Base-by-base conservation (phyloP, 2,329 filamentous ascomycete genomes). In the Cryphonectria carpinicola region DNA sequence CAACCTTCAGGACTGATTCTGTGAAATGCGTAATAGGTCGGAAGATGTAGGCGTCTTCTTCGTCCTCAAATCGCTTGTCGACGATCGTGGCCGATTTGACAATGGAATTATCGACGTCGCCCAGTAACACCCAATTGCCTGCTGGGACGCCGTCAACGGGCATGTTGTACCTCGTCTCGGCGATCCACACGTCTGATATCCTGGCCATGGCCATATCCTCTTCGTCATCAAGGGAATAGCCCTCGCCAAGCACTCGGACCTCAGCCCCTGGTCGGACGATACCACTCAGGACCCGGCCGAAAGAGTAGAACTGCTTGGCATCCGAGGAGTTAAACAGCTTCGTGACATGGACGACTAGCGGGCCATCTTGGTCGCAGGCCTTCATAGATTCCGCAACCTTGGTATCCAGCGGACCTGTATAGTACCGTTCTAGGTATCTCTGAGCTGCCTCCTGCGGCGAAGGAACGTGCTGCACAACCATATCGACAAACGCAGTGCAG, bases 71-170 rank as follows among this genome's bases (percentile, higher is more conserved):
- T 74, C 90, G 92, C 54, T 90, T 89, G 1, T 94, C 89, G 41
- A 99, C 90, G 64, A 99, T 87, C 0, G 96, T 99, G 11, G 96
- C 96, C 3, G 94, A 95, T 82, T 99, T 99, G 82, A 98, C 94
- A 76, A 99, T 98, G 5, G 95, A 98, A 80, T 98, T 98, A 83
- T 98, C 95, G 39, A 99, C 91, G 19, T 95, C 96, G 69, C 93
- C 90, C 22, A 99, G 86, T n/a, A 99, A 84, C 19, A 97, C 95
- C 85, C 94, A 93, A 78, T 97, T 98, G 60, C 96, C 96, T 0
- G 96, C 96, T 7, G 96, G 96, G 37, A 99, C 90, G 65, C 96
- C 96, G 75, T 94, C 94, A 0, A 93, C 95, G 2, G 94, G 90
- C 63, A 99, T 92, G 75, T 95, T 97, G 82, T 99, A 99, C 78